Percentiles rank a stretch among this genome's conserved stretches.
phyloP scores from a whole-genome alignment of 306 rosid genomes.

The Quercus agrifolia region DNA sequence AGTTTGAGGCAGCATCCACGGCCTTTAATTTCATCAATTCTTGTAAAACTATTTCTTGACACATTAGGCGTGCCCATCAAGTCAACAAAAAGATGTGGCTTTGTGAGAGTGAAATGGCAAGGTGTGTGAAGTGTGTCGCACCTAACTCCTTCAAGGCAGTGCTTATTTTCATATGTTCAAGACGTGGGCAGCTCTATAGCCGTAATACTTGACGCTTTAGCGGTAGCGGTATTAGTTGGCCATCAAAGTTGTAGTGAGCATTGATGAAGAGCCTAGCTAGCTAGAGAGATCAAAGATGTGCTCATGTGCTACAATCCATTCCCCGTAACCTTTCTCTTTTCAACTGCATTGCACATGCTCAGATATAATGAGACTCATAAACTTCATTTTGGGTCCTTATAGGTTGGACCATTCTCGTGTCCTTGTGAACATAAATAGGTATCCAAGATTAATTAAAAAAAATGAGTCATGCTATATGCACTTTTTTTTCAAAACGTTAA shows the following conservation, averaged over 20 bases:
- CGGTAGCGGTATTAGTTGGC: slow-evolving; percentile 38
- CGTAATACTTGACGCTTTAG: background rate
- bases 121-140: background rate
- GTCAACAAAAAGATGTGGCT: background rate
- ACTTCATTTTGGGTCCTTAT: too few species aligned
- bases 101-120: background rate
- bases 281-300: background rate
- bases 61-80: background rate
- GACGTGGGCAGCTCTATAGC: background rate
- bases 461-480: background rate
- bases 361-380: too few species aligned
- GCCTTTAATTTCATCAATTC: background rate
- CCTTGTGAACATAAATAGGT: background rate
- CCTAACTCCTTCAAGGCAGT: background rate
- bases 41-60: background rate
- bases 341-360: slow-evolving; percentile 29
- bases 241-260: slow-evolving; percentile 34
- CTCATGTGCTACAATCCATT: background rate
- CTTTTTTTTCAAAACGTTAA: too few species aligned
- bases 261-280: slow-evolving; percentile 17
- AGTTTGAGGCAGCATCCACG: background rate
- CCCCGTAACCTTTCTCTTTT: background rate
- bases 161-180: background rate
- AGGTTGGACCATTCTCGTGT: slow-evolving; percentile 20
- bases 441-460: background rate